These are phyloP conservation scores for Sarcodon aspratus DNA, from an alignment of 768 basidiomycete species.

Conservation along the genomic window DNA sequence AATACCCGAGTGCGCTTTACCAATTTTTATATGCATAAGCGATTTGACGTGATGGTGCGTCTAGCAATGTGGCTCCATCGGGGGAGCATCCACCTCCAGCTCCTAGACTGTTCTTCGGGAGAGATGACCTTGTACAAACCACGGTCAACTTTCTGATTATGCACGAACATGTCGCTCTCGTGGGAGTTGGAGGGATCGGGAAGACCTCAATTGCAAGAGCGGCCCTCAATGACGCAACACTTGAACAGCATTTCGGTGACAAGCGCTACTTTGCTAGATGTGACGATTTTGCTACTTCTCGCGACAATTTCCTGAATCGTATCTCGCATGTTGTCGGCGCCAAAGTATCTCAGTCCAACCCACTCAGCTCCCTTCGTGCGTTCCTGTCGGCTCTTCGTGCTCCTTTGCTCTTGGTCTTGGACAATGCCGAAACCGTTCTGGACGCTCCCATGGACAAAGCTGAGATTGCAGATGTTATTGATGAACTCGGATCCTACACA, in stretches of 20 bases:
- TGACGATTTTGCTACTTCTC: neutral
- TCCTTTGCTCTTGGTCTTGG: neutral
- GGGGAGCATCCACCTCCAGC: neutral
- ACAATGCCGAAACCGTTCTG: neutral
- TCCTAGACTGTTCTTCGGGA: neutral
- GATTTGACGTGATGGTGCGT: neutral
- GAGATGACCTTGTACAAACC: neutral
- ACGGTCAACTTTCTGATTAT: neutral
- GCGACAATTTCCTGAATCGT: neutral
- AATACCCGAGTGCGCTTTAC: neutral
- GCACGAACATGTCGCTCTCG: neutral
- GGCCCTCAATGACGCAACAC: neutral
- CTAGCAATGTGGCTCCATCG: neutral
- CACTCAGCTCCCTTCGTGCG: neutral
- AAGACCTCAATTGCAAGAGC: conserved; percentile 5
- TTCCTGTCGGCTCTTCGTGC: neutral
- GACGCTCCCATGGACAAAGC: neutral
- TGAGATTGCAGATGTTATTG: neutral
- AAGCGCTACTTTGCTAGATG: conserved; percentile 3
- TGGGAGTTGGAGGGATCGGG: conserved; percentile 6
- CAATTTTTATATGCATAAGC: neutral
- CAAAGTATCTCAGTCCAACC: neutral
- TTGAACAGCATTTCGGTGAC: neutral
- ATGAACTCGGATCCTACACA: neutral
- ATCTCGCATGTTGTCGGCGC: neutral